phyloP scores from a whole-genome alignment of 306 rosid species.

The Cyclanthera cordifolia region DNA sequence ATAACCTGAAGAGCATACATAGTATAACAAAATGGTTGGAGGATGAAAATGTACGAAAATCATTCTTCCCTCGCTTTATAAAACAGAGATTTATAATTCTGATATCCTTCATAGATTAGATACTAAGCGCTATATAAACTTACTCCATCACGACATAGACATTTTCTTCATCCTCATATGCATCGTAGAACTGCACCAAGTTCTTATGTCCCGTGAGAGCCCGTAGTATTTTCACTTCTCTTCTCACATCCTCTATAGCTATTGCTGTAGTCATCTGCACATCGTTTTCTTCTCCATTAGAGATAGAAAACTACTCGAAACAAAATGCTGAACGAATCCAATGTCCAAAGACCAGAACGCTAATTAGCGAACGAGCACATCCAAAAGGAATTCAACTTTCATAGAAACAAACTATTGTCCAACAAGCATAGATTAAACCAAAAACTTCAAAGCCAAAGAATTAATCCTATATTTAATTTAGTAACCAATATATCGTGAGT shows the following conservation, averaged over 20 bases:
- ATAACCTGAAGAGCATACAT: slow-evolving; percentile 45
- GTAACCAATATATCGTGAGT: background rate
- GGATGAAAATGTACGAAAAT: background rate
- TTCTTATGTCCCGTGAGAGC: slow-evolving; percentile 73
- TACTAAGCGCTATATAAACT: slow-evolving; percentile 26
- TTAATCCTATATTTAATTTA: background rate
- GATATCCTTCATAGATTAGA: background rate
- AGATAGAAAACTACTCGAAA: background rate
- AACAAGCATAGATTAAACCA: background rate
- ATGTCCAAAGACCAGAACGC: background rate
- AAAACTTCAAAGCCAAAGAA: background rate
- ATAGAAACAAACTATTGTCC: background rate
- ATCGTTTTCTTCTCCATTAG: slow-evolving; percentile 5
- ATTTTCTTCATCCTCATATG: slow-evolving; percentile 76
- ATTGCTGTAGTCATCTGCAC: slow-evolving; percentile 90
- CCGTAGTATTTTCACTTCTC: slow-evolving; percentile 81
- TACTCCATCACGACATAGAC: slow-evolving; percentile 88
- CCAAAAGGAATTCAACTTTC: background rate
- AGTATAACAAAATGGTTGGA: slow-evolving; percentile 4
- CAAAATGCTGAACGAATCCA: background rate
- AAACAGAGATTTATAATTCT: background rate
- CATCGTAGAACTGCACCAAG: slow-evolving; percentile 76
- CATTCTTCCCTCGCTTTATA: background rate
- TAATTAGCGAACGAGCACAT: background rate
- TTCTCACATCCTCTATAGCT: slow-evolving; percentile 79